Conservation (phyloP, 352 stramenopile genomes). For the Halophytophthora polymorphica region DNA sequence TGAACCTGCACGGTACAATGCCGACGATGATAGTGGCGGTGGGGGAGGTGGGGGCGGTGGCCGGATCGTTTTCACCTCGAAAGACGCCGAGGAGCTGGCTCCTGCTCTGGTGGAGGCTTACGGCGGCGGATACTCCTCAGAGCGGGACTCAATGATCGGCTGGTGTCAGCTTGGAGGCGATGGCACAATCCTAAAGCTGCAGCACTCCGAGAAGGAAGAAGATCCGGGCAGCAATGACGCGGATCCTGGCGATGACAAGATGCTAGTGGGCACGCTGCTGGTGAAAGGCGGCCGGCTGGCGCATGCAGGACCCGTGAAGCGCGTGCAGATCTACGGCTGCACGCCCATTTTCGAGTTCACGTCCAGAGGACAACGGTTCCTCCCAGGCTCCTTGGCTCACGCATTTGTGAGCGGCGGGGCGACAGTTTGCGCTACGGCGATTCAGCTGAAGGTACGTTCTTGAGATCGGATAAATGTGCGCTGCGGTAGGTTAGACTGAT, state of each 20-base stretch:
- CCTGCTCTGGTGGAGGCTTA: conserved; percentile 43
- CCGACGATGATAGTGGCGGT: conserved; percentile 26
- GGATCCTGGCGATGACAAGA: conserved; percentile 6
- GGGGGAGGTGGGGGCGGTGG: conserved; percentile 60
- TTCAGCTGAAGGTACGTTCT: conserved; percentile 47
- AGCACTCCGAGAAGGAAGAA: conserved; percentile 27
- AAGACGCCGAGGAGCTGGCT: conserved; percentile 35
- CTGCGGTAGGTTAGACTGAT: too few relatives aligned
- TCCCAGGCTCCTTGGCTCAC: conserved; percentile 51
- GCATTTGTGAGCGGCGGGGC: conserved; percentile 71
- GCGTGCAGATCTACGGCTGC: conserved; percentile 73
- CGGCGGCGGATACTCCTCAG: conserved; percentile 36
- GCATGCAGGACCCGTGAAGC: conserved; percentile 50
- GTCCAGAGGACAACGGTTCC: conserved; percentile 39
- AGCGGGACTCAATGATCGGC: conserved; percentile 30
- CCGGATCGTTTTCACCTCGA: conserved; percentile 50
- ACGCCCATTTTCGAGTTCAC: conserved; percentile 67
- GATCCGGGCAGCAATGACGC: not conserved
- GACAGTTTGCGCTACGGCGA: conserved; percentile 48
- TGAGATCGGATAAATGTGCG: not conserved
- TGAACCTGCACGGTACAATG: conserved; percentile 35
- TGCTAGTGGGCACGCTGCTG: conserved; percentile 40
- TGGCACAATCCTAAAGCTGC: conserved; percentile 67
- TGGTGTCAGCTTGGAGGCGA: conserved; percentile 83
- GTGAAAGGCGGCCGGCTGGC: conserved; percentile 53